Conservation (phyloP, 495 filamentous ascomycete genomes). For the Trichoderma gamsii region DNA sequence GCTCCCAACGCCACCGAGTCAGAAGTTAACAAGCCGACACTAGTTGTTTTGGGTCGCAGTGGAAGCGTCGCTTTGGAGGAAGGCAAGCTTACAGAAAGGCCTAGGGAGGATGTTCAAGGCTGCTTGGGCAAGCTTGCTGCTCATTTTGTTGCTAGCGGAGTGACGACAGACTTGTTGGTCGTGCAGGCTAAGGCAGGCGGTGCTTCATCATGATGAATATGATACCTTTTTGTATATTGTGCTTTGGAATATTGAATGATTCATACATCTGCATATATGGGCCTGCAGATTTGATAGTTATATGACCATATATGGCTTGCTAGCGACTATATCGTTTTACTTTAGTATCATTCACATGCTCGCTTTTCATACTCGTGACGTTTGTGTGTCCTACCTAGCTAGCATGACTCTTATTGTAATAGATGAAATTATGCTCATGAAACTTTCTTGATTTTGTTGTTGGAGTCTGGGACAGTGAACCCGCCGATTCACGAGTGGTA, state of each 20-base stretch:
- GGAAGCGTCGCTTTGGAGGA: not conserved
- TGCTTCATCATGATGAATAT: not conserved
- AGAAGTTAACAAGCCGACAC: not conserved
- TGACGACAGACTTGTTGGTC: constrained; percentile 1
- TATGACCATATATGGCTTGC: not conserved
- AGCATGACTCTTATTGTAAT: too few species aligned
- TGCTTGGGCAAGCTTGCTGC: not conserved
- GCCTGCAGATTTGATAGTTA: not conserved
- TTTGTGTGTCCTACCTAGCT: too few species aligned
- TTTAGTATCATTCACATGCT: too few species aligned
- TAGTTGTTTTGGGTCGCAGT: not conserved
- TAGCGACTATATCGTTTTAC: not conserved
- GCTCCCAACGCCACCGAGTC: not conserved
- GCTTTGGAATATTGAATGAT: not conserved
- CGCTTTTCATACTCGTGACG: too few species aligned
- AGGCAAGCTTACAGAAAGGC: not conserved
- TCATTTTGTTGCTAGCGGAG: constrained; percentile 5
- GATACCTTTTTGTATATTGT: not conserved
- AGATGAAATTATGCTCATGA: too few species aligned
- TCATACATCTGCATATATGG: not conserved
- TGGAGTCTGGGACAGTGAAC: constrained; percentile 20
- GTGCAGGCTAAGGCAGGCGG: not conserved
- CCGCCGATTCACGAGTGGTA: constrained; percentile 45
- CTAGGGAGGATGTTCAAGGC: not conserved
- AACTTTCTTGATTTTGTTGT: too few species aligned